Percentiles rank a stretch among this genome's conserved stretches.
Conservation (phyloP, 371 early-diverging fungal species). For the Mortierella polycephala region DNA sequence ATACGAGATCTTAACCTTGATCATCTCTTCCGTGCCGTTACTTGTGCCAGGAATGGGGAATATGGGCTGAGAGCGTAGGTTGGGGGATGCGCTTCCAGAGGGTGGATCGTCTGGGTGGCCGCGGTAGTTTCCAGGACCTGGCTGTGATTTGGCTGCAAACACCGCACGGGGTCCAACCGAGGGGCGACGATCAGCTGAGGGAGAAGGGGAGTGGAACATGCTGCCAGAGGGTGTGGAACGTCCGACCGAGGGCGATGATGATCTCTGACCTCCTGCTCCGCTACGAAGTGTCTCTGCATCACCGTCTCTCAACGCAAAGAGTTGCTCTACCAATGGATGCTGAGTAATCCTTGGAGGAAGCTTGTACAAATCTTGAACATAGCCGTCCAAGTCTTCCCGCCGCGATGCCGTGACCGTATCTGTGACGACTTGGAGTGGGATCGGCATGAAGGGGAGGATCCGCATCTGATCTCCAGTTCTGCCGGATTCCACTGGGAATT, state of each 20-base stretch:
- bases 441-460: conserved; percentile 83
- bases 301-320: conserved; percentile 75
- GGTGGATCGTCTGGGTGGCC: conserved; percentile 30
- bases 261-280: conserved; percentile 2
- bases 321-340: conserved; percentile 62
- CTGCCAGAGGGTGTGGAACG: background rate
- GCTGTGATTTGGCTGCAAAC: conserved; percentile 1
- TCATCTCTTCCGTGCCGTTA: conserved; percentile 35
- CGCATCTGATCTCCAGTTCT: conserved; percentile 67
- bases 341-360: conserved; percentile 72
- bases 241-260: background rate
- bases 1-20: conserved; percentile 78
- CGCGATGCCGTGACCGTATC: conserved; percentile 71
- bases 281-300: conserved; percentile 66
- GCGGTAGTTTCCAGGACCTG: conserved; percentile 5
- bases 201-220: too few species aligned
- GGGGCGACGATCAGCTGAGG: conserved; percentile 14
- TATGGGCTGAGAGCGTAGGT: conserved; percentile 26
- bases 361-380: conserved; percentile 71
- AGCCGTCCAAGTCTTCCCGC: conserved; percentile 72
- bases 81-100: conserved; percentile 28
- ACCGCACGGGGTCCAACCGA: conserved; percentile 26
- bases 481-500: conserved; percentile 82
- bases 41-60: conserved; percentile 1
- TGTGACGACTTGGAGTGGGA: conserved; percentile 66